Evolutionary conservation across 2,329 filamentous ascomycete genomes (phyloP), one percentile per base, ranked within the genome.

Genomic region (Epichloe coenophiala): DNA sequence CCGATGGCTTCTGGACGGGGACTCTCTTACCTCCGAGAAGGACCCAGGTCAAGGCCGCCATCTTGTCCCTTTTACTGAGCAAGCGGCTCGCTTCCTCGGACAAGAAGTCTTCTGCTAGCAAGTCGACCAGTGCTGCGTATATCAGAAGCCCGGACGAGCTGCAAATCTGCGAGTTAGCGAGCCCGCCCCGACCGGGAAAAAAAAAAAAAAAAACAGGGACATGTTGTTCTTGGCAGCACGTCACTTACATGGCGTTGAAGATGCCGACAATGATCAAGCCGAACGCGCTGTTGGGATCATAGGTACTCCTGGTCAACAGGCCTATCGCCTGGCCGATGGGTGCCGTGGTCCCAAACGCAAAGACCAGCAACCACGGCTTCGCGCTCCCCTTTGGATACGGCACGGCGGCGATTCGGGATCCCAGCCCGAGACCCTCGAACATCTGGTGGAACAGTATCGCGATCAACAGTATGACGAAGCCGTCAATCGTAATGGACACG

Each of bases 381-480:
- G 71, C 61, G 60, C 77, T 80, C 27, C 67, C 69, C 53, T 72
- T 73, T 15, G 75, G 73, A 54, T 81, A 82, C 1, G 78, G 73
- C 5, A 86, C 78, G 17, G 76, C 78, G 19, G 83, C 82, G 57
- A 88, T 87, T 53, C 84, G 80, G 1, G 80, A 80, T 19, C 84
- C 84, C 0, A 87, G 74, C 41, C 82, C 83, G 4, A 87, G 77
- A 52, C 83, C 83, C 59, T 75, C 80, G 53, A 84, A 84, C 56
- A 79, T 82, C 59, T 84, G 83, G 60, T 86, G 83, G 69, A 87
- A 86, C 35, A 81, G 68, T 52, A 87, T 86, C 54, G 83, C 83
- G 45, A 85, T 68, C 7, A 86, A 71, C 3, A 87, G 73, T 27
- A 86, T 71, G 51, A 82, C 65, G 62, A 86, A 86, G 4, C 80